These are phyloP conservation scores for Plenodomus lindquistii DNA, from an alignment of 2,329 filamentous ascomycete genomes.

Conservation along the genomic window DNA sequence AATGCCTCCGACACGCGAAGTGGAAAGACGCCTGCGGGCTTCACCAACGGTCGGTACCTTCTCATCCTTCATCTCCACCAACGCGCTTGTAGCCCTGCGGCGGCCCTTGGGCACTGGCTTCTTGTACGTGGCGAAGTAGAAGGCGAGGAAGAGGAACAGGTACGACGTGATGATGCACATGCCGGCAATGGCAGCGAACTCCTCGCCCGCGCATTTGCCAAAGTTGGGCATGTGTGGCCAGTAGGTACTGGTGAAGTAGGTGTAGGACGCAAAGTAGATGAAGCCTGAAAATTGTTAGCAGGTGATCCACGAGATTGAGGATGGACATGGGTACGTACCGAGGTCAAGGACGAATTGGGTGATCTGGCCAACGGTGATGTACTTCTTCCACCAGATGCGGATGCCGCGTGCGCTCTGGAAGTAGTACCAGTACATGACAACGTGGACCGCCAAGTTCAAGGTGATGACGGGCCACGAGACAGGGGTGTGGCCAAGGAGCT, in stretches of 20 bases:
- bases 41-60: slow-evolving; percentile 61
- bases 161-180: slow-evolving; percentile 93
- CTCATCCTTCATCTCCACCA: slow-evolving; percentile 81
- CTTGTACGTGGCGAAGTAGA: slow-evolving; percentile 97
- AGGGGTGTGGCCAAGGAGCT: slow-evolving; percentile 87
- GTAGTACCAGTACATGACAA: slow-evolving; percentile 99
- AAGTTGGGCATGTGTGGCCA: slow-evolving; percentile 81
- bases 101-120: slow-evolving; percentile 75
- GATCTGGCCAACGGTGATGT: slow-evolving; percentile 97
- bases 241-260: slow-evolving; percentile 93
- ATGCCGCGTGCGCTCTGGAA: slow-evolving; percentile 97
- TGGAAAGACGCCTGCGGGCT: slow-evolving; percentile 54
- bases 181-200: slow-evolving; percentile 91
- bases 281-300: slow-evolving; percentile 65
- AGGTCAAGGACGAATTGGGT: slow-evolving; percentile 96
- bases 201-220: slow-evolving; percentile 90
- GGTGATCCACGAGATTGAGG: slow-evolving; percentile 2
- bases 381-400: slow-evolving; percentile 99
- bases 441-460: slow-evolving; percentile 91
- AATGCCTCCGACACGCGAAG: slow-evolving; percentile 46
- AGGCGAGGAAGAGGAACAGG: slow-evolving; percentile 96
- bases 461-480: slow-evolving; percentile 95
- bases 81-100: slow-evolving; percentile 78
- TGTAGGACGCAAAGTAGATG: slow-evolving; percentile 99
- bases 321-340: slow-evolving; percentile 59